Evolutionary conservation across 78 protist species (phyloP).

Genomic region (Speleostelium caveatum): DNA sequence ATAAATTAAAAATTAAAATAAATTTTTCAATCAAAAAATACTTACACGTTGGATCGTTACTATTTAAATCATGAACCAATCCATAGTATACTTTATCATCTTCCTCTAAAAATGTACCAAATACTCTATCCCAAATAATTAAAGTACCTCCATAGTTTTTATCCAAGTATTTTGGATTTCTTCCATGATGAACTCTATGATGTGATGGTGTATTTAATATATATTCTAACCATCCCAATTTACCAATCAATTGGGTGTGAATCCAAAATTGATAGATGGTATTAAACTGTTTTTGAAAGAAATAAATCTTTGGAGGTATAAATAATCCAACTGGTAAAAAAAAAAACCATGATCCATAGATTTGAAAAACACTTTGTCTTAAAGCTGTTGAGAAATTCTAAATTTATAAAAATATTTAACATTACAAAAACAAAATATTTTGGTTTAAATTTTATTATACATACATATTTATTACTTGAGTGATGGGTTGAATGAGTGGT

Average conservation of each 20-base stretch:
- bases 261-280: slow-evolving; percentile 88
- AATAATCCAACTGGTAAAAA: slow-evolving; percentile 81
- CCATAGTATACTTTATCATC: slow-evolving; percentile 68
- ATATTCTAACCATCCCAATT: slow-evolving; percentile 65
- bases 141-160: slow-evolving; percentile 88
- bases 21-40: no score
- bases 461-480: slow-evolving; percentile 72
- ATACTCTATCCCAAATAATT: slow-evolving; percentile 85
- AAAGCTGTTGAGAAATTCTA: slow-evolving; percentile 38
- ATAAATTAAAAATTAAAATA: no score
- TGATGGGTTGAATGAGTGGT: slow-evolving; percentile 86
- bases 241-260: slow-evolving; percentile 70
- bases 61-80: slow-evolving; percentile 29
- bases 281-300: slow-evolving; percentile 67
- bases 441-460: slow-evolving; percentile 21
- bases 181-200: slow-evolving; percentile 89
- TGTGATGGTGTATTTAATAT: slow-evolving; percentile 86
- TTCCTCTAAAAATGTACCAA: slow-evolving; percentile 79
- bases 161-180: slow-evolving; percentile 85
- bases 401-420: background rate
- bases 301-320: slow-evolving; percentile 64
- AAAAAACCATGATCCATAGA: slow-evolving; percentile 43
- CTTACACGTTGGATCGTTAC: slow-evolving; percentile 62
- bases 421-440: background rate
- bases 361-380: slow-evolving; percentile 70